Percentiles rank a stretch among this genome's conserved stretches.
These are phyloP conservation scores for Phytophthora vignae DNA, from an alignment of 352 stramenopile genomes.

Conservation along the genomic window DNA sequence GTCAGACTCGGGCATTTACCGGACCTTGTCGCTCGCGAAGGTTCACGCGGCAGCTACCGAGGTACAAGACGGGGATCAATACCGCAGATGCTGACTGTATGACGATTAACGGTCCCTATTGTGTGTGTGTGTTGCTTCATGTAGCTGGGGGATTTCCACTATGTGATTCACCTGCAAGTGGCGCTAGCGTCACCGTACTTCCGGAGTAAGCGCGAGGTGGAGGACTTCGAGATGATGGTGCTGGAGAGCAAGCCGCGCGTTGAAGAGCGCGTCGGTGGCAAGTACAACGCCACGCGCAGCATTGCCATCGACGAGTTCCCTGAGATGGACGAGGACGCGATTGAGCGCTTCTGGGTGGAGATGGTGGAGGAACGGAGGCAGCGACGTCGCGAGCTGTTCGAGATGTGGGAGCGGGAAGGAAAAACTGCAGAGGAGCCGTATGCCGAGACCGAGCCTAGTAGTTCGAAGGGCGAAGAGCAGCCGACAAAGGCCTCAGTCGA, in stretches of 20 bases:
- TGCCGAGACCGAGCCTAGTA: not conserved
- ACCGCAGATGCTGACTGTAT: not conserved
- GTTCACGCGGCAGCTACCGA: constrained; percentile 67
- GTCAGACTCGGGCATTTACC: constrained; percentile 81
- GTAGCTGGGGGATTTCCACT: constrained; percentile 82
- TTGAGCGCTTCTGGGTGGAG: constrained; percentile 80
- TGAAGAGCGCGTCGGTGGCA: constrained; percentile 20
- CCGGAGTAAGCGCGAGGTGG: constrained; percentile 53
- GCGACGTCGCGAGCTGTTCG: constrained; percentile 55
- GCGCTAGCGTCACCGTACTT: constrained; percentile 78
- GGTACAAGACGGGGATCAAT: constrained; percentile 21
- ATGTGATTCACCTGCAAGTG: constrained; percentile 76
- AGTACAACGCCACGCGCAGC: constrained; percentile 48
- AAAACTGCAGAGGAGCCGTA: constrained; percentile 3
- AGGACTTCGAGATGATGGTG: constrained; percentile 82
- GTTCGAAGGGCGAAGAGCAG: not conserved
- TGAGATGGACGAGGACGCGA: constrained; percentile 82
- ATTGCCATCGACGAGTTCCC: constrained; percentile 90
- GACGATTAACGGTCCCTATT: not conserved
- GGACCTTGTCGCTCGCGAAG: constrained; percentile 55
- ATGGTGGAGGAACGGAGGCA: constrained; percentile 65
- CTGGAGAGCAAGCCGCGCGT: constrained; percentile 65
- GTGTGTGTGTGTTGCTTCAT: not conserved
- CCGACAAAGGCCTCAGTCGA: not conserved
- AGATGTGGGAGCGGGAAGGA: constrained; percentile 47